Conservation (phyloP, 371 early-diverging fungal genomes). For the Rhizopus microsporus region DNA sequence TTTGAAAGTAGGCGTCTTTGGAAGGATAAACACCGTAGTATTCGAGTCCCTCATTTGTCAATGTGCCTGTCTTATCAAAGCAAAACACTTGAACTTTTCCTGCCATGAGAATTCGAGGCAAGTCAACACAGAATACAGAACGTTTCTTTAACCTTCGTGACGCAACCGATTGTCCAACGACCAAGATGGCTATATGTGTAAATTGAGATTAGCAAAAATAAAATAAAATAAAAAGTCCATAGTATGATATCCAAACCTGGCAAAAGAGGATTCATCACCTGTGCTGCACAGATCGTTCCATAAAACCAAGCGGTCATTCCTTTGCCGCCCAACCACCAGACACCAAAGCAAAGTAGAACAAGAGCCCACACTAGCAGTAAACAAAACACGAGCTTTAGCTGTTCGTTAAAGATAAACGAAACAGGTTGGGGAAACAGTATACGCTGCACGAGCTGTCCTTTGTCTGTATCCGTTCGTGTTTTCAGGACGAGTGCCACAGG, state of each 20-base stretch:
- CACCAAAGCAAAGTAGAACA: conserved; percentile 52
- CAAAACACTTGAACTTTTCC: conserved; percentile 91
- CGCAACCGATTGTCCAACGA: conserved; percentile 82
- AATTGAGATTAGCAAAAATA: conserved; percentile 3
- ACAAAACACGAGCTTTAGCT: conserved; percentile 67
- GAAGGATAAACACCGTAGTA: conserved; percentile 44
- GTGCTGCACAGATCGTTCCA: conserved; percentile 66
- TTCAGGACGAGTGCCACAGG: conserved; percentile 59
- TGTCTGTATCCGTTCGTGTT: conserved; percentile 79
- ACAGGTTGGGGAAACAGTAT: conserved; percentile 75
- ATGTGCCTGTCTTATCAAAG: conserved; percentile 69
- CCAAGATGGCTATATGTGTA: conserved; percentile 67
- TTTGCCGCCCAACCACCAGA: conserved; percentile 57
- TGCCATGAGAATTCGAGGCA: conserved; percentile 78
- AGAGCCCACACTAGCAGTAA: conserved; percentile 64
- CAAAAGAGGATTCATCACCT: conserved; percentile 67
- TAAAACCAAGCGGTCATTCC: conserved; percentile 63
- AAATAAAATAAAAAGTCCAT: neutral
- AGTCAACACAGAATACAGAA: conserved; percentile 73
- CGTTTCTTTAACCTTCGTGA: conserved; percentile 61
- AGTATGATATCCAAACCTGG: conserved; percentile 24
- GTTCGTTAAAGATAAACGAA: conserved; percentile 74
- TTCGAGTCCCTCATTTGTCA: conserved; percentile 61
- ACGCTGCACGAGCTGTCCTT: conserved; percentile 79
- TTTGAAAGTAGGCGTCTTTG: neutral